Base-by-base conservation (phyloP, 2,329 filamentous ascomycete species). In the Penicillium sp. region DNA sequence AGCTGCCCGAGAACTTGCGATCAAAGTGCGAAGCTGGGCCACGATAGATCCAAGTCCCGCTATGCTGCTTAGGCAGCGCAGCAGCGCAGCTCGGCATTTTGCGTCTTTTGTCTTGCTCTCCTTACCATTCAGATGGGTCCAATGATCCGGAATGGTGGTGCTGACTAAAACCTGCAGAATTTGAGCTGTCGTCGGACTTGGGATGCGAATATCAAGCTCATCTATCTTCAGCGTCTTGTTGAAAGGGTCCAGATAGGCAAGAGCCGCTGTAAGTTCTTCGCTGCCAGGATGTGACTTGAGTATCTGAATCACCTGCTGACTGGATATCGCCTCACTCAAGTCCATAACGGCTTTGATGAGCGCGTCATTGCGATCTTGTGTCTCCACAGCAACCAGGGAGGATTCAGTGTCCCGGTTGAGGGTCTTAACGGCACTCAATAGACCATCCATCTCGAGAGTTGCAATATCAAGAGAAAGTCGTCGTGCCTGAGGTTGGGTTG, bases 61-160 rank as follows among this genome's bases (percentile, higher is more conserved):
- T 15, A 95, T 81, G 70, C 88, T 96, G 58, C 83, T 83, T 5
- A 99, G 78, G 69, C 88, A 91, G 60, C 77, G 74, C 1, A 90
- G 67, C 15, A 98, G 60, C 6, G 70, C 76, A 2, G 84, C 74
- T 47, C 42, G 62, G 49, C 31, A 35, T 59, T 61, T 68, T 57
- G 31, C 48, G 57, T 50, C 58, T 52, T 63, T 67, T 14, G 54
- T 20, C 35, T 55, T 62, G 48, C 57, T 67, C 15, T 55, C 61
- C 49, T 63, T 63, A 41, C 67, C 60, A 39, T 80, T 76, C 15
- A 94, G 71, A 8, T 86, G 69, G 3, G 81, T 72, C 94, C 95
- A 98, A 75, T 94, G 96, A 71, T 93, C 90, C 1, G 91, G 90
- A 7, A 92, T 80, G 28, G 90, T 92, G 35, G 88, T 85, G 15